Evolutionary conservation across 768 basidiomycete genomes (phyloP).

Genomic region (Russula griseocarnosa): DNA sequence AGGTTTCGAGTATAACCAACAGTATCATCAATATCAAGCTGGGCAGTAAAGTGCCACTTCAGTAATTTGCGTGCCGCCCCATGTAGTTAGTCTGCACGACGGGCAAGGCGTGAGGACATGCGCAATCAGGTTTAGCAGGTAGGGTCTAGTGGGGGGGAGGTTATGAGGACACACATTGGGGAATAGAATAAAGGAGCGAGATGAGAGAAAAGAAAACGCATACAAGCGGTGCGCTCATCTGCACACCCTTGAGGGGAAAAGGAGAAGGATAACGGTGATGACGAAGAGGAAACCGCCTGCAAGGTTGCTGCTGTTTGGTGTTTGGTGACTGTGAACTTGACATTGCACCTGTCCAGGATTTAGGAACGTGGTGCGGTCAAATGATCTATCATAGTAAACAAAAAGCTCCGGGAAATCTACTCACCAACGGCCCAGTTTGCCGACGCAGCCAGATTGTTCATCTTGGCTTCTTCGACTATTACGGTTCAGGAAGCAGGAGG

Average conservation of each 20-base stretch:
- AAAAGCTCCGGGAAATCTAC: background rate
- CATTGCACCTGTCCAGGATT: background rate
- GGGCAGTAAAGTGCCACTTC: too few relatives aligned
- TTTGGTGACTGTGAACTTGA: background rate
- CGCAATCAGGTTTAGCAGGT: too few relatives aligned
- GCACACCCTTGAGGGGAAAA: background rate
- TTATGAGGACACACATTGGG: too few relatives aligned
- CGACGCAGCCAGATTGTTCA: conserved; percentile 4
- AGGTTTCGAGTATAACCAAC: too few relatives aligned
- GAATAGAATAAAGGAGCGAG: too few relatives aligned
- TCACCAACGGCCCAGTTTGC: background rate
- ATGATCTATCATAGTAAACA: conserved; percentile 10
- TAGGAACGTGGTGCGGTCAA: conserved; percentile 18
- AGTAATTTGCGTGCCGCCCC: too few relatives aligned
- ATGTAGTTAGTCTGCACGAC: too few relatives aligned
- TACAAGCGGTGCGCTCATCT: too few relatives aligned
- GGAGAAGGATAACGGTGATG: conserved; percentile 17
- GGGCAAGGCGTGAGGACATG: too few relatives aligned
- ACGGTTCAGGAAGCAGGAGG: background rate
- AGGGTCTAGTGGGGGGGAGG: too few relatives aligned
- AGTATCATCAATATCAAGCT: too few relatives aligned
- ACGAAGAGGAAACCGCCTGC: conserved; percentile 20
- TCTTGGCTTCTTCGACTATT: conserved; percentile 1
- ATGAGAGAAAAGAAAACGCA: too few relatives aligned
- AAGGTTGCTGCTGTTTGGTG: conserved; percentile 15